phyloP scores from a whole-genome alignment of 768 basidiomycete species.

The Hygrocybe coccinea region DNA sequence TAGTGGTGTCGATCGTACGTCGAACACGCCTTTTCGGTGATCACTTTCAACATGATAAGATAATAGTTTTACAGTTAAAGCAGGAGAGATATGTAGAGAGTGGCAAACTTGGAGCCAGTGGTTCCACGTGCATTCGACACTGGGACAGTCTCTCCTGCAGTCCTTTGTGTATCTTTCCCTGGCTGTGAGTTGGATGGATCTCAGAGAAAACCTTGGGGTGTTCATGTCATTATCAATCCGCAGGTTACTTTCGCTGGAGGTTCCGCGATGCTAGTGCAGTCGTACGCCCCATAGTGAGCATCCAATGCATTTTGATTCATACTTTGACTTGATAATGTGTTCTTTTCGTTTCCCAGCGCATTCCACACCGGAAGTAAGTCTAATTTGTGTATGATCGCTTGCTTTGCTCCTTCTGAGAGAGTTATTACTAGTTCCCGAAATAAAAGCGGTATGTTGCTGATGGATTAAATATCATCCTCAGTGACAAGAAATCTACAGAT shows the following conservation, averaged over 20 bases:
- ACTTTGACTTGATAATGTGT: conserved; percentile 7
- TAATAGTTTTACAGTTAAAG: conserved; percentile 28
- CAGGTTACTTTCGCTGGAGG: conserved; percentile 60
- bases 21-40: too few species aligned
- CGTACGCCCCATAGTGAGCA: conserved; percentile 67
- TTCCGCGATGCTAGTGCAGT: conserved; percentile 58
- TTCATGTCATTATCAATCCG: conserved; percentile 3
- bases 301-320: not conserved
- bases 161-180: conserved; percentile 59
- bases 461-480: not conserved
- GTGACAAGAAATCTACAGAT: conserved; percentile 41
- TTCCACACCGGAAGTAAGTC: conserved; percentile 76
- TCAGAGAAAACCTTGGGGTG: too few species aligned
- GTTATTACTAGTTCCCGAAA: conserved; percentile 59
- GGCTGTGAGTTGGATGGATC: conserved; percentile 42
- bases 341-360: conserved; percentile 51
- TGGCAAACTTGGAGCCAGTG: conserved; percentile 69
- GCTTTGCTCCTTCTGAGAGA: not conserved
- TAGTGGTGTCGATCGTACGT: conserved; percentile 57
- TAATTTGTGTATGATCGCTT: not conserved
- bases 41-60: not conserved
- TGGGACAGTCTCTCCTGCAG: conserved; percentile 60
- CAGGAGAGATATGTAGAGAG: conserved; percentile 60
- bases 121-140: conserved; percentile 48
- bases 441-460: conserved; percentile 55